Base-by-base conservation (phyloP, 208 protist genomes). In the Acanthamoeba royreba region DNA sequence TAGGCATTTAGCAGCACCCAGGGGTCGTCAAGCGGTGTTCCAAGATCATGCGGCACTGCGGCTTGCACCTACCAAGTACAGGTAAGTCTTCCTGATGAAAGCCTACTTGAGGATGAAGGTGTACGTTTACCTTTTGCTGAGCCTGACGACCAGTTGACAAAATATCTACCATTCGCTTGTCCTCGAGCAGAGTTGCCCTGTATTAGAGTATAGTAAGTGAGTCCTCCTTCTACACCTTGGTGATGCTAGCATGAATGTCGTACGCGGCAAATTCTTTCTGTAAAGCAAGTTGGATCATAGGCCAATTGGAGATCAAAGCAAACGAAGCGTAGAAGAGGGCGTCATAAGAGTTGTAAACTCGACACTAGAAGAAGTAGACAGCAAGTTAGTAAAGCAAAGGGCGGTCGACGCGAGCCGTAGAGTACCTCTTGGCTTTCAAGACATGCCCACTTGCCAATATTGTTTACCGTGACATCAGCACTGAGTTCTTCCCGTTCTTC, bases 291-390 rank as follows among this genome's bases (percentile, higher is more conserved):
- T 97, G 95, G 1, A 98, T 61, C 1, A 61, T 74, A 31, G 97
- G 97, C 96, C 96, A 98, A 0, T 95, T 46, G 17, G 94, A 94
- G 7, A 83, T 77, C 33, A 98, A 53, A 13, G 97, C 97, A 79
- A 95, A 97, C 8, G 79, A 95, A 13, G 96, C 95, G 83, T 98
- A 98, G 35, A 98, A 98, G 55, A 97, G 96, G 22, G 97, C 96
- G 35, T 98, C 97, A 63, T 97, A 98, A 0, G 97, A 97, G 72
- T 97, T 97, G 74, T 96, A 96, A 93, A 98, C 97, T 7, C 96
- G 33, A 79, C 97, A 97, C 63, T 98, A 95, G 35, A 55, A 19
- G 49, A 55, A 55, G 49, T 25, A 55, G 4, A n/a, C n/a, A 47
- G 9, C 46, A 40, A 15, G 66, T 9, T 77, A 42, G 28, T 38